These are phyloP conservation scores for Stipa capillata DNA, from an alignment of 176 grass and related monocot species.

Conservation along the genomic window DNA sequence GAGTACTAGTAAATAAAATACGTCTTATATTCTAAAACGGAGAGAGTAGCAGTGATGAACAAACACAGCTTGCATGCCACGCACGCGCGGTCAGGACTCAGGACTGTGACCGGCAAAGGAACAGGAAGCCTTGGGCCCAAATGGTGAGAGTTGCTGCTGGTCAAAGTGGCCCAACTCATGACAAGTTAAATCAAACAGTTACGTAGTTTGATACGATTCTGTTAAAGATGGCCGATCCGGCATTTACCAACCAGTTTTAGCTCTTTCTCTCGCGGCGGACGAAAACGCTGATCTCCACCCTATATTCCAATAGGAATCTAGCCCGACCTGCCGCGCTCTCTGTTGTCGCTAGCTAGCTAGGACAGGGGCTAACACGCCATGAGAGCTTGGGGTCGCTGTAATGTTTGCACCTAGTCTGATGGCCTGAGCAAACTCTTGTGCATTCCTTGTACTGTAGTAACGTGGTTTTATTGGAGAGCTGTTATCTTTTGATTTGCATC, in stretches of 20 bases:
- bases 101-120: neutral
- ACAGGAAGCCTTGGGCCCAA: neutral
- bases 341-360: neutral
- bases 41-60: neutral
- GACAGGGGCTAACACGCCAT: neutral
- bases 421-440: too few species aligned
- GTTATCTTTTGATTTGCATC: too few species aligned
- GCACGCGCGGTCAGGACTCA: neutral
- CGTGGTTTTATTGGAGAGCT: too few species aligned
- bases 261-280: neutral
- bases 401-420: too few species aligned
- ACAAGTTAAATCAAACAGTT: conserved; percentile 7
- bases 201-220: neutral
- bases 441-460: too few species aligned
- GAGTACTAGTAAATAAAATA: too few species aligned
- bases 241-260: neutral
- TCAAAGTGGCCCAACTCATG: neutral
- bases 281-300: too few species aligned
- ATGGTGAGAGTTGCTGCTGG: neutral
- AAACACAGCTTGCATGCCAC: neutral
- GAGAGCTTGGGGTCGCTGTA: neutral
- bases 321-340: neutral
- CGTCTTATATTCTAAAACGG: too few species aligned
- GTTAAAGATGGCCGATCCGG: neutral
- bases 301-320: neutral